Base-by-base conservation (phyloP, 2,329 filamentous ascomycete species). In the Alternaria dauci region DNA sequence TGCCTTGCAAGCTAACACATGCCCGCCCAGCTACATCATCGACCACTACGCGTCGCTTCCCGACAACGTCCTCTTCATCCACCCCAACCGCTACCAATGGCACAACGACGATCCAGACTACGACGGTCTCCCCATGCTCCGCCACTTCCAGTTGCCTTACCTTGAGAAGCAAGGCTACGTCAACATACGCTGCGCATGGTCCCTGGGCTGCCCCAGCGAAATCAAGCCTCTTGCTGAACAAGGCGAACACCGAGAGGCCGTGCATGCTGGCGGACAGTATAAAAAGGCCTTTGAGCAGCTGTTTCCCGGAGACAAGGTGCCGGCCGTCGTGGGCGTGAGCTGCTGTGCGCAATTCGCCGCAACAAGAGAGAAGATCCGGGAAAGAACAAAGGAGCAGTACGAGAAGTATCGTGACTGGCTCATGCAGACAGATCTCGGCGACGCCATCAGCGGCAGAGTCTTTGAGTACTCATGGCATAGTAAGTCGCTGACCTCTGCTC, bases 391-490 rank as follows among this genome's bases (percentile, higher is more conserved):
- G 66, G 77, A 74, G 8, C 84, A 86, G 26, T 87, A 86, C 60
- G 76, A 81, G 58, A 73, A 78, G 8, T 84, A 80, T 61, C 77
- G 82, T 16, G 72, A 80, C 3, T 87, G 85, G 85, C 68, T 87
- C 14, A 46, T 81, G 14, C 69, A 81, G 3, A 86, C 84, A 0
- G 66, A 77, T 0, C 63, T 86, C 44, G 69, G 71, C 1, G 84
- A 87, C 72, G 79, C 78, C 39, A 75, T 85, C 32, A 84, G 82
- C 58, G 85, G 85, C 4, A 73, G 85, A 20, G 81, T 87, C 8
- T 79, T 87, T 76, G 85, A 87, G 66, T 87, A 87, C 71, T 83
- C 82, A n/a, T 87, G 85, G 85, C 85, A 87, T 63, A 86, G 84
- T 82, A 80, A 73, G 78, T 81, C 58, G n/a, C 9, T 30, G 25